Percentiles rank a stretch among this genome's conserved stretches.
Evolutionary conservation across 257 asterid genomes (phyloP).

Genomic region (Primulina tabacum): DNA sequence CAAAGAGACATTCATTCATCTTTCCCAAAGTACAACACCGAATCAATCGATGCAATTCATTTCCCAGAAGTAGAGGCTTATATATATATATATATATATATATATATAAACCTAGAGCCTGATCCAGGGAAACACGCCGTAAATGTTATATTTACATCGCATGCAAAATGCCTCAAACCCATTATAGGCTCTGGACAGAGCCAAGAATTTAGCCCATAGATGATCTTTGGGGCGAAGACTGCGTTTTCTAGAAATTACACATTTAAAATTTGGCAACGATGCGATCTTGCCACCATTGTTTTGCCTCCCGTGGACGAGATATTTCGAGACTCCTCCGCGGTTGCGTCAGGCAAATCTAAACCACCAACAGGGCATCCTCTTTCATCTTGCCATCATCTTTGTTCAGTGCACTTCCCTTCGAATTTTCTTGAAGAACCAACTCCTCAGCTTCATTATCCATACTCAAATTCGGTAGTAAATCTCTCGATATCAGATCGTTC

Average conservation of each 20-base stretch:
- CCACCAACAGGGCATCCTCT: slow-evolving; percentile 49
- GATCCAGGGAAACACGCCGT: background rate
- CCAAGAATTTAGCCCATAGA: background rate
- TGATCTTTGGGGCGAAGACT: no score
- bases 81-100: no score
- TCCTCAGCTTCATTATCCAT: slow-evolving; percentile 32
- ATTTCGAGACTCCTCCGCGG: background rate
- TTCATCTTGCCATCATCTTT: slow-evolving; percentile 35
- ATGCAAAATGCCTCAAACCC: background rate
- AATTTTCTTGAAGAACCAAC: slow-evolving; percentile 30
- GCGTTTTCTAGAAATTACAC: no score
- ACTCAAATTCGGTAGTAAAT: slow-evolving; percentile 17
- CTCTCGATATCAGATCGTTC: slow-evolving; percentile 42
- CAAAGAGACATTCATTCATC: background rate
- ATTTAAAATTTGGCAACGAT: no score
- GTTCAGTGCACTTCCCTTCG: slow-evolving; percentile 25
- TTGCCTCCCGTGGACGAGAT: background rate
- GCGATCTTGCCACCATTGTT: no score
- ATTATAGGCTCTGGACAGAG: background rate
- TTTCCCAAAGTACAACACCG: background rate
- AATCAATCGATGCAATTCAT: background rate
- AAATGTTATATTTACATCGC: background rate
- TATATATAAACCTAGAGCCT: background rate
- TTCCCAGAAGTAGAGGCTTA: background rate
- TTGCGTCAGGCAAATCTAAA: slow-evolving; percentile 27